Percentiles rank a stretch among this genome's conserved stretches.
Conservation (phyloP, 2,329 filamentous ascomycete species). For the Penicillium concentricum region DNA sequence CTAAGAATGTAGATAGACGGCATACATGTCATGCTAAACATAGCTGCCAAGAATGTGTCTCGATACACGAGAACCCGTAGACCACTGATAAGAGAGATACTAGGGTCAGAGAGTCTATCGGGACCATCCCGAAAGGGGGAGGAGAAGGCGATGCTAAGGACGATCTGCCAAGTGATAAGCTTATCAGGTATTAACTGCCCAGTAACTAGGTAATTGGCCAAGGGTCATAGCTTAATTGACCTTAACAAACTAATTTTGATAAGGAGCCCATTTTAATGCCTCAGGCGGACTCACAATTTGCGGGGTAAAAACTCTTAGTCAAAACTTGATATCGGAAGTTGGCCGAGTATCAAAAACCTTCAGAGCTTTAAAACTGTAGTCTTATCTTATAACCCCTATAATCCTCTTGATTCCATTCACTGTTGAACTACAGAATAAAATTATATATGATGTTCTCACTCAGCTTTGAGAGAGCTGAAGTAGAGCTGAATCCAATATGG, state of each 20-base stretch:
- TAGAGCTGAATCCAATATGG: background rate
- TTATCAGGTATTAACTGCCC: conserved; percentile 4
- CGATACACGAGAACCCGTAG: background rate
- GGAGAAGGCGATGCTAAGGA: conserved; percentile 16
- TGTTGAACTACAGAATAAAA: background rate
- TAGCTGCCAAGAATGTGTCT: background rate
- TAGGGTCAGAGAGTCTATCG: background rate
- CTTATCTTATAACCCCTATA: background rate
- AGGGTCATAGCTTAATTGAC: background rate
- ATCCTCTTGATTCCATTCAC: background rate
- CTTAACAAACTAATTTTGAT: background rate
- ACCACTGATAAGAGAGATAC: conserved; percentile 1
- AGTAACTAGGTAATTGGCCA: too few relatives aligned
- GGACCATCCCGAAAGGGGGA: conserved; percentile 14
- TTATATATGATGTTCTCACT: background rate
- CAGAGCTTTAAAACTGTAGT: background rate
- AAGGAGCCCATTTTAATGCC: background rate
- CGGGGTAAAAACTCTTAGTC: background rate
- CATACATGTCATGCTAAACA: background rate
- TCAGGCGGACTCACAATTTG: background rate
- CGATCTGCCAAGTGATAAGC: conserved; percentile 19
- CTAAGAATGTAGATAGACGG: conserved; percentile 5
- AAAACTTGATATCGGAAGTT: background rate
- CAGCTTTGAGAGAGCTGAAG: too few relatives aligned
- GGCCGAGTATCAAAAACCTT: background rate